Evolutionary conservation across 179 eudicot species (phyloP).

Genomic region (Nepenthes alata): DNA sequence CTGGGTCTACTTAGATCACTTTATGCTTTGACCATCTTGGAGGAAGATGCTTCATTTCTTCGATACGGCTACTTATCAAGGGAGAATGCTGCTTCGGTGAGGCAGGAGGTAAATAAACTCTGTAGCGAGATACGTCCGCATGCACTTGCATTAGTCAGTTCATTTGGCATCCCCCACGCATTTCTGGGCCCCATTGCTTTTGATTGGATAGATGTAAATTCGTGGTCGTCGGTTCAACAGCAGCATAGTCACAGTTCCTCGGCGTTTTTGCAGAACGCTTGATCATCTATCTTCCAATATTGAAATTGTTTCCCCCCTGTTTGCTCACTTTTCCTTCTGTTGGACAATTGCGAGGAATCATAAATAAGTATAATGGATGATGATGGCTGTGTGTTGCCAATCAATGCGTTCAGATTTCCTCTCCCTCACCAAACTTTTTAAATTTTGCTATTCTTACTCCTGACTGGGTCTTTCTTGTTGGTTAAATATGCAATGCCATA

Average conservation of each 20-base stretch:
- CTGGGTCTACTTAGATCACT: slow-evolving; percentile 56
- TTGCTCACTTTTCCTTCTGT: too few relatives aligned
- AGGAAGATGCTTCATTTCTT: slow-evolving; percentile 87
- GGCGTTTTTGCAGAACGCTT: too few relatives aligned
- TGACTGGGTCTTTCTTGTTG: too few relatives aligned
- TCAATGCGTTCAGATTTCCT: too few relatives aligned
- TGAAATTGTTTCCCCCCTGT: too few relatives aligned
- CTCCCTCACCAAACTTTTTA: too few relatives aligned
- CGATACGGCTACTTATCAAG: slow-evolving; percentile 66
- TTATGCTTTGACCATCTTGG: slow-evolving; percentile 59
- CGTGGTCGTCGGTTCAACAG: slow-evolving; percentile 42
- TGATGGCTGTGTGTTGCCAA: too few relatives aligned
- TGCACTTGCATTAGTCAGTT: slow-evolving; percentile 64
- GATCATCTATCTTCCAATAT: too few relatives aligned
- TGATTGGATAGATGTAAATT: slow-evolving; percentile 81
- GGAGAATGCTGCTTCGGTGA: slow-evolving; percentile 54
- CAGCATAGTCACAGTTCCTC: background rate
- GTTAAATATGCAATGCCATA: too few relatives aligned
- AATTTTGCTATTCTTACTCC: too few relatives aligned
- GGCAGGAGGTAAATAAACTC: slow-evolving; percentile 64
- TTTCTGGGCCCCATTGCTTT: slow-evolving; percentile 81
- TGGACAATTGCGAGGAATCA: too few relatives aligned
- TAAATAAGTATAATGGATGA: too few relatives aligned
- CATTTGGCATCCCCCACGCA: slow-evolving; percentile 91
- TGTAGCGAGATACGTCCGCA: slow-evolving; percentile 84